Base-by-base conservation (phyloP, 768 basidiomycete genomes). In the Rhizopogon vulgaris region DNA sequence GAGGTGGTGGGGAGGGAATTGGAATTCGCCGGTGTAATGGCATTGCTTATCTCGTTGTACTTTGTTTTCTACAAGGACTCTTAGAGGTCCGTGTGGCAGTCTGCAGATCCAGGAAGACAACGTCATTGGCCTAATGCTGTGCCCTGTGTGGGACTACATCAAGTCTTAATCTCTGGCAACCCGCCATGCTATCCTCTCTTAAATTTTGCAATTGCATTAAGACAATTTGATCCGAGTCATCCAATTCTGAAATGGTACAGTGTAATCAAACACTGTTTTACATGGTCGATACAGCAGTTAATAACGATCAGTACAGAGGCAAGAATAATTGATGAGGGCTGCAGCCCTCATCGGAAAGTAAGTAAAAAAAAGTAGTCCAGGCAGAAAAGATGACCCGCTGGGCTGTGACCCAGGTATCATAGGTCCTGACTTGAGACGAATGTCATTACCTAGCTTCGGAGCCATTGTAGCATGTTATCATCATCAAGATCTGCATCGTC, bases 1-100 rank as follows among this genome's bases (percentile, higher is more conserved):
- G 67, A 78, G 78, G 63, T 96, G 96, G 87, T 90, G 87, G 80
- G 92, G 92, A 64, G 85, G 94, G 6, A 97, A 98, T 64, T 90
- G 86, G 85, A 89, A 90, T 61, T 58, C 49, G 0, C 22, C 55
- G 1, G 47, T 53, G 48, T 67, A 55, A 42, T 40, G 9, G 18
- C 40, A 15, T 15, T 37, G 36, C 7, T 1, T 30, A 9, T 30
- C 28, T 30, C 10, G 28, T 10, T 3, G 9, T 30, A 3, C 10
- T 30, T 10, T 30, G 28, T n/a, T n/a, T n/a, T n/a, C n/a, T n/a
- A n/a, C n/a, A n/a, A n/a, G n/a, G n/a, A n/a, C n/a, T n/a, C n/a
- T n/a, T n/a, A n/a, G n/a, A n/a, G n/a, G n/a, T n/a, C n/a, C n/a
- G n/a, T n/a, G n/a, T n/a, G n/a, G n/a, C n/a, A n/a, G n/a, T n/a